Percentiles rank a stretch among this genome's conserved stretches.
Conservation (phyloP, 495 filamentous ascomycete genomes). For the Penicilliopsis zonata region DNA sequence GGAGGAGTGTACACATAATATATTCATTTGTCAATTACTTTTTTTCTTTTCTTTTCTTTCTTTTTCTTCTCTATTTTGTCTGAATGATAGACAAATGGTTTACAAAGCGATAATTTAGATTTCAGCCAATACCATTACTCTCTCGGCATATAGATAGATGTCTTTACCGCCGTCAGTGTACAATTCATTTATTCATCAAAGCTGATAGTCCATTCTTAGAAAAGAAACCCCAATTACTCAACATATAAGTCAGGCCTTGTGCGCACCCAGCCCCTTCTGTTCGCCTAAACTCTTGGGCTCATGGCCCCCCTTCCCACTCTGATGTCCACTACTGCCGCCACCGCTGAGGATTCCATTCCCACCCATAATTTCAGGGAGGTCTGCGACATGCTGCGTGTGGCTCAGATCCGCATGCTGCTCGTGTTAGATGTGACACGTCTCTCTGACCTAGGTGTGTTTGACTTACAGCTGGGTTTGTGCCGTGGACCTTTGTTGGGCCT, state of each 20-base stretch:
- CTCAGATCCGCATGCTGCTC: constrained; percentile 24
- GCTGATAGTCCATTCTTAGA: too few species aligned
- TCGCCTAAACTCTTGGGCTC: constrained; percentile 28
- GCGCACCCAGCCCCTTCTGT: constrained; percentile 23
- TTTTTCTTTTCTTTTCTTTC: constrained; percentile 1
- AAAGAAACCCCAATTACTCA: too few species aligned
- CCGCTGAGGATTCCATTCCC: constrained; percentile 14
- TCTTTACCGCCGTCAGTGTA: too few species aligned
- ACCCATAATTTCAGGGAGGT: constrained; percentile 28
- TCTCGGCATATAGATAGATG: too few species aligned
- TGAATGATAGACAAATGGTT: background rate
- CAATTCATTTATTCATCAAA: too few species aligned
- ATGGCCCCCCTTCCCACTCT: constrained; percentile 29
- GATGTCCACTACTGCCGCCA: constrained; percentile 10
- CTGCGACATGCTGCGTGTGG: constrained; percentile 29
- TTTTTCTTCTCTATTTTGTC: background rate
- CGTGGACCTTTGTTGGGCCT: constrained; percentile 31
- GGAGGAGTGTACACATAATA: background rate
- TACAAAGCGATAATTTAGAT: background rate
- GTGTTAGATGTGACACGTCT: background rate
- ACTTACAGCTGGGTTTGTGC: constrained; percentile 22
- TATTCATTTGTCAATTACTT: background rate
- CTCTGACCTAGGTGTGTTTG: background rate
- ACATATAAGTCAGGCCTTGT: constrained; percentile 1
- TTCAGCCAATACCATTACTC: background rate